Conservation (phyloP, 164 flowering plant genomes). For the Chloranthus sessilifolius region DNA sequence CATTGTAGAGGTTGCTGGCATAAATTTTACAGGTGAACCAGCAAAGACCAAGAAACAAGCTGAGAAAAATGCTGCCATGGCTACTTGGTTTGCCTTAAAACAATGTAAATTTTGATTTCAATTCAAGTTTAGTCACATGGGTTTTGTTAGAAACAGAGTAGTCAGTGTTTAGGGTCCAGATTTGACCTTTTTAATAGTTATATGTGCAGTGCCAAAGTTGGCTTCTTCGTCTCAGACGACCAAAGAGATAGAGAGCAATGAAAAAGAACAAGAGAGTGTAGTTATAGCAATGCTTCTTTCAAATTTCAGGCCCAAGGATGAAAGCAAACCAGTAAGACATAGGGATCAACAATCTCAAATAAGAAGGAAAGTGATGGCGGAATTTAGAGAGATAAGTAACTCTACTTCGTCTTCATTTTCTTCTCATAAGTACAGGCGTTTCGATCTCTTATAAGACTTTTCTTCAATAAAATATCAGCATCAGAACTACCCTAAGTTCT, state of each 20-base stretch:
- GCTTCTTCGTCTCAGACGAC: constrained; percentile 20
- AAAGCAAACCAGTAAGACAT: constrained; percentile 21
- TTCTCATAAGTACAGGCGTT: constrained; percentile 24
- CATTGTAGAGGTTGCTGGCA: constrained; percentile 64
- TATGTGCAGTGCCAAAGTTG: constrained; percentile 37
- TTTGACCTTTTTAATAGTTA: too few relatives aligned
- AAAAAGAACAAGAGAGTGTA: constrained; percentile 44
- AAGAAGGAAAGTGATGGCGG: constrained; percentile 27
- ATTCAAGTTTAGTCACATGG: too few relatives aligned
- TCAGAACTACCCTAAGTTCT: too few relatives aligned
- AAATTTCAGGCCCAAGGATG: constrained; percentile 36
- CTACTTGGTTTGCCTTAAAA: constrained; percentile 76
- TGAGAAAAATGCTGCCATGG: constrained; percentile 86
- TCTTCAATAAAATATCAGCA: constrained; percentile 17
- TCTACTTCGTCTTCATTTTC: constrained; percentile 10
- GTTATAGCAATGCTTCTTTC: constrained; percentile 41
- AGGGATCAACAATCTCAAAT: constrained; percentile 33
- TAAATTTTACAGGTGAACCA: constrained; percentile 62
- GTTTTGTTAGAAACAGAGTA: too few relatives aligned
- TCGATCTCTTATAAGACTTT: too few relatives aligned
- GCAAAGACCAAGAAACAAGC: constrained; percentile 90
- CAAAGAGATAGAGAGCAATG: constrained; percentile 27
- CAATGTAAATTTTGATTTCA: too few relatives aligned
- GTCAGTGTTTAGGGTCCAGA: too few relatives aligned
- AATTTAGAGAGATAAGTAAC: constrained; percentile 11